Evolutionary conservation across 2,329 filamentous ascomycete genomes (phyloP).

Genomic region (Massarina eburnea): DNA sequence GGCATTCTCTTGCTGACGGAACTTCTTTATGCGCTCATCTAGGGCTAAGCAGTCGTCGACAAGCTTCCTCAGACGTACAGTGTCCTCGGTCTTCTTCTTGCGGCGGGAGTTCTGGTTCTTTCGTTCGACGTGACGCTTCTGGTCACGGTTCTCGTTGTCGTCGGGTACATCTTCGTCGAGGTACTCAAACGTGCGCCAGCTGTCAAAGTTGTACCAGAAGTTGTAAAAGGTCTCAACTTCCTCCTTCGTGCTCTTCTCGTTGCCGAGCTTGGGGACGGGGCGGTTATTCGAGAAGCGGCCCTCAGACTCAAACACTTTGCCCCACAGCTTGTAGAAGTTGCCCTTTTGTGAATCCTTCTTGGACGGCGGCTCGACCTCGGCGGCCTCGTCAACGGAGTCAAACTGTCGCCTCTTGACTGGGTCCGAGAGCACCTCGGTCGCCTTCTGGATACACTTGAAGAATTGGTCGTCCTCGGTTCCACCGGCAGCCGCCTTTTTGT

Average conservation of each 20-base stretch:
- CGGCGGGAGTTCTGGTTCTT: conserved; percentile 98
- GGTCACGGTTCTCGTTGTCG: conserved; percentile 98
- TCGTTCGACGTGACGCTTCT: conserved; percentile 96
- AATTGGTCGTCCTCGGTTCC: conserved; percentile 92
- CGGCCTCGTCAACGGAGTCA: conserved; percentile 93
- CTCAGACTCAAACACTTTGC: conserved; percentile 86
- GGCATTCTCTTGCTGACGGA: conserved; percentile 87
- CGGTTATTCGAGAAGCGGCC: conserved; percentile 88
- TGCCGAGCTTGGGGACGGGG: conserved; percentile 83
- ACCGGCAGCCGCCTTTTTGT: conserved; percentile 95
- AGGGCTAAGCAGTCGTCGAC: conserved; percentile 82
- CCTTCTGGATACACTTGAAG: conserved; percentile 99
- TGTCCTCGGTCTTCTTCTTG: conserved; percentile 99
- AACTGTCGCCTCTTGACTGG: conserved; percentile 91
- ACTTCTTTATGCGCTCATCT: conserved; percentile 97
- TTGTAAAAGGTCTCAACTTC: conserved; percentile 97
- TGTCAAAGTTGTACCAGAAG: conserved; percentile 99
- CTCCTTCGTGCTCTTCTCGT: conserved; percentile 81
- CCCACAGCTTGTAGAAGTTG: conserved; percentile 96
- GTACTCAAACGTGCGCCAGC: conserved; percentile 97
- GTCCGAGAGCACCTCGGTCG: conserved; percentile 89
- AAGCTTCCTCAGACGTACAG: conserved; percentile 81
- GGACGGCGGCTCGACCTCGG: conserved; percentile 85
- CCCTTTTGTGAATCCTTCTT: conserved; percentile 88
- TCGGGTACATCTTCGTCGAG: conserved; percentile 98